Evolutionary conservation across 352 stramenopile genomes (phyloP).

Genomic region (Phytophthora sojae): DNA sequence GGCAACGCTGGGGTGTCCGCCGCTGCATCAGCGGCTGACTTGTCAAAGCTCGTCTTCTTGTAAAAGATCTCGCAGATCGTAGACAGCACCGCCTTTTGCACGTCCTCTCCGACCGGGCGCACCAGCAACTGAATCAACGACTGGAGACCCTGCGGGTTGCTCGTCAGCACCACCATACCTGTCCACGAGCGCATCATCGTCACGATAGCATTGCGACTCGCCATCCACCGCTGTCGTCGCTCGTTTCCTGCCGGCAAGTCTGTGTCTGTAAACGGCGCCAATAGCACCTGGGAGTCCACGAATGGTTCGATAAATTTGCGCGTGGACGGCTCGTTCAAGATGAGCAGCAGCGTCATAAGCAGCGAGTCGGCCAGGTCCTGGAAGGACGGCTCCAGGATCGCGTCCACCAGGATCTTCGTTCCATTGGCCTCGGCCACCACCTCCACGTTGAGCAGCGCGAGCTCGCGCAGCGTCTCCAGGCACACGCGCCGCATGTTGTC

Average conservation of each 20-base stretch:
- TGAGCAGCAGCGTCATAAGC: slow-evolving; percentile 85
- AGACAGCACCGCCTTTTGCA: slow-evolving; percentile 88
- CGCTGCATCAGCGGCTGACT: slow-evolving; percentile 43
- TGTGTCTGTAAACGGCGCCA: slow-evolving; percentile 91
- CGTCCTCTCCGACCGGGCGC: slow-evolving; percentile 88
- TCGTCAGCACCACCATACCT: slow-evolving; percentile 87
- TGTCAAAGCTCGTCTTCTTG: slow-evolving; percentile 87
- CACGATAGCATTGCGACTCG: slow-evolving; percentile 89
- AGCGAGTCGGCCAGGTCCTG: slow-evolving; percentile 87
- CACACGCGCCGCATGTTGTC: slow-evolving; percentile 90
- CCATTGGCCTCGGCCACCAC: slow-evolving; percentile 88
- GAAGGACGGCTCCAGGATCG: slow-evolving; percentile 90
- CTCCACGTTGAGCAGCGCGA: slow-evolving; percentile 82
- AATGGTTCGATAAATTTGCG: slow-evolving; percentile 89
- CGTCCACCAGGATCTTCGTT: slow-evolving; percentile 84
- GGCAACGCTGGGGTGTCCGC: slow-evolving; percentile 66
- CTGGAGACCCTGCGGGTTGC: slow-evolving; percentile 87
- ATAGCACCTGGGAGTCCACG: slow-evolving; percentile 85
- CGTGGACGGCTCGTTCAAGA: slow-evolving; percentile 88
- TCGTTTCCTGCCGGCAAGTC: slow-evolving; percentile 86
- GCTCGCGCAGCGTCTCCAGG: slow-evolving; percentile 85
- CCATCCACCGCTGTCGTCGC: slow-evolving; percentile 88
- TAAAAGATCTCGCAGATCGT: slow-evolving; percentile 93
- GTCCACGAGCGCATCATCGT: slow-evolving; percentile 93
- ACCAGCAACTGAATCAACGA: slow-evolving; percentile 89